Evolutionary conservation across 2,329 filamentous ascomycete species (phyloP), one percentile per base, ranked within the genome.

Genomic region (Orbilia oligospora): DNA sequence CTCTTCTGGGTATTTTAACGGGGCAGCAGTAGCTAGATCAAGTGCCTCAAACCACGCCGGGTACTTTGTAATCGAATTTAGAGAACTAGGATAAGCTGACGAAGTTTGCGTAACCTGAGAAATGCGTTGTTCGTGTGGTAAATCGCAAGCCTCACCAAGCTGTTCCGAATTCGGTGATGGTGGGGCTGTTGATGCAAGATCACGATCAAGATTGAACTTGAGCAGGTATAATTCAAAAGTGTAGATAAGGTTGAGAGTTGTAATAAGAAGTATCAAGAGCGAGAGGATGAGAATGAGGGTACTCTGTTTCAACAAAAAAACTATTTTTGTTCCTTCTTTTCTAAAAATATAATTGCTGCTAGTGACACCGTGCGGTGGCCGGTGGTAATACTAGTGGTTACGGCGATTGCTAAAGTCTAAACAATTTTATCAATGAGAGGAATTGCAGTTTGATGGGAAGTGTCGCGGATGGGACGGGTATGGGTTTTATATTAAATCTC

Each of bases 101-200:
- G 41, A 27, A 44, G 36, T n/a, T 38, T 14, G 36, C 5, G 24
- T 22, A 38, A 12, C 22, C 6, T 51, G 2, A 22, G 61, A 24
- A 53, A 38, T 51, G 73, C 44, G 73, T 77, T 77, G 73, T 63
- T 33, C 41, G 67, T 71, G 73, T 77, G 66, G 73, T 41, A 77
- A 20, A 56, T 63, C 14, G 30, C 24, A 49, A 63, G 33, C 44
- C 68, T 24, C 51, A 64, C 67, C 36, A 49, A 12, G 18, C 27
- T 18, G 14, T 20, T 33, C 36, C 33, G 55, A 24, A 58, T 24
- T 22, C 30, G 48, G 30, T 61, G 53, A 53, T 38, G 53, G 63
- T 38, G 56, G 44, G 41, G 44, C 48, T 24, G 27, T 14, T 3
- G 51, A 14, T 16, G 24, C 53, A 22, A 63, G 51, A 46, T 46